Base-by-base conservation (phyloP, 2,329 filamentous ascomycete genomes). In the Catunica adiposa region DNA sequence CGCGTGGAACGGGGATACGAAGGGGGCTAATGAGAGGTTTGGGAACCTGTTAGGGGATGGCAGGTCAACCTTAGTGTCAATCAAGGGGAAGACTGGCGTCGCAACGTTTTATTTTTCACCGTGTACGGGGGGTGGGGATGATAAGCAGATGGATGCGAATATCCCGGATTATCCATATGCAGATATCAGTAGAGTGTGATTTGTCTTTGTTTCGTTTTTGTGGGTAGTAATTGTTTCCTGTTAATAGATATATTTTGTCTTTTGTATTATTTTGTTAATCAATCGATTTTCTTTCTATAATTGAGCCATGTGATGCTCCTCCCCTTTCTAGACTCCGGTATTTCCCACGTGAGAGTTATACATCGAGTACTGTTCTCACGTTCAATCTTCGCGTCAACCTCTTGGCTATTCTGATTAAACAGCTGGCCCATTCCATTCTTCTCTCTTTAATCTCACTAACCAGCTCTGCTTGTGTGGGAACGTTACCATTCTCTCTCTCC, bases 391-490 rank as follows among this genome's bases (percentile, higher is more conserved):
- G 11, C 11, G 5, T 34, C 5, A 34, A 34, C 5, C n/a, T n/a
- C 40, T 17, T 9, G 14, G 7, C 3, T 44, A 20, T 44, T 20
- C n/a, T 38, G 37, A 38, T 54, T 59, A 84, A 29, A 83, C 62
- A 3, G 72, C 73, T 14, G 87, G 87, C 0, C 79, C 81, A 48
- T 84, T 78, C 84, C 89, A 97, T 20, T 76, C 78, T 61, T 95
- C 89, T 59, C 90, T 76, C 57, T 80, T 76, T 60, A 94, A 76
- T 63, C 84, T 84, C 69, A 94, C 84, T 59, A 90, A 76, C 68
- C 89, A 94, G 5, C 87, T 82, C 66, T 94, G 89, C 68, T 98
- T 98, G 66, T 97, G 89, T 1, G 89, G 84, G 61, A 98, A 89
- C 1, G 82, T 78, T 53, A 97, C 76, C 64, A 96, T 88, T 58